Percentiles rank a stretch among this genome's conserved stretches.
Conservation (phyloP, 805 yeast genomes). For the Starmerella vitae region DNA sequence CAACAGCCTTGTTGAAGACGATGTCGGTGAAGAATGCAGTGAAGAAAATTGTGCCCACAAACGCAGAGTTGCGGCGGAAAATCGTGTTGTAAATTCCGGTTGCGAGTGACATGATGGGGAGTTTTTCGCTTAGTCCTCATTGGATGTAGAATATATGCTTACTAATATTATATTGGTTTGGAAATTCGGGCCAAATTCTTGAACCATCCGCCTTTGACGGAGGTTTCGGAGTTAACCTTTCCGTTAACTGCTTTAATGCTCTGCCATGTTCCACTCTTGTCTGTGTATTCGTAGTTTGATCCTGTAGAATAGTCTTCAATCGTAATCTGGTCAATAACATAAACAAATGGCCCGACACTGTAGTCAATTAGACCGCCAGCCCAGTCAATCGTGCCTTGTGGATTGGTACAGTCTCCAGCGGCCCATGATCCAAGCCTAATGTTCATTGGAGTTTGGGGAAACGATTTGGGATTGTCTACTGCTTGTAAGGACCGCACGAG, state of each 20-base stretch:
- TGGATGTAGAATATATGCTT: conserved; percentile 3
- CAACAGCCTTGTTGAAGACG: conserved; percentile 27
- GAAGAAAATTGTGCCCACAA: conserved; percentile 68
- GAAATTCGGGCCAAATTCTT: conserved; percentile 24
- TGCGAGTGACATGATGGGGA: conserved; percentile 24
- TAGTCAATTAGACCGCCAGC: conserved; percentile 54
- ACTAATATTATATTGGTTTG: conserved; percentile 18
- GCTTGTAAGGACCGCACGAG: conserved; percentile 50
- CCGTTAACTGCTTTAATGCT: conserved; percentile 34
- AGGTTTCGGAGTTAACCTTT: conserved; percentile 38
- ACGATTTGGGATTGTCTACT: conserved; percentile 43
- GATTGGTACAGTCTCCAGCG: conserved; percentile 35
- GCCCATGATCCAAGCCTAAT: conserved; percentile 48
- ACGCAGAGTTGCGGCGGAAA: conserved; percentile 83
- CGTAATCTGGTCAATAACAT: conserved; percentile 44
- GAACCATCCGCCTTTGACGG: conserved; percentile 23
- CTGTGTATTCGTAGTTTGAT: conserved; percentile 31
- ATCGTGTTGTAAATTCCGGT: conserved; percentile 48
- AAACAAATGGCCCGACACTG: conserved; percentile 35
- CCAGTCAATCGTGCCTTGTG: conserved; percentile 55
- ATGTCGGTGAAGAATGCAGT: conserved; percentile 66
- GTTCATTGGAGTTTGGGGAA: conserved; percentile 82
- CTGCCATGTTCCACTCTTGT: conserved; percentile 30
- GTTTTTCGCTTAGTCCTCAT: conserved; percentile 16
- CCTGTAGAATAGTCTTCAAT: conserved; percentile 49